phyloP scores from a whole-genome alignment of 2,329 filamentous ascomycete genomes.

The Phyllosticta capitalensis region DNA sequence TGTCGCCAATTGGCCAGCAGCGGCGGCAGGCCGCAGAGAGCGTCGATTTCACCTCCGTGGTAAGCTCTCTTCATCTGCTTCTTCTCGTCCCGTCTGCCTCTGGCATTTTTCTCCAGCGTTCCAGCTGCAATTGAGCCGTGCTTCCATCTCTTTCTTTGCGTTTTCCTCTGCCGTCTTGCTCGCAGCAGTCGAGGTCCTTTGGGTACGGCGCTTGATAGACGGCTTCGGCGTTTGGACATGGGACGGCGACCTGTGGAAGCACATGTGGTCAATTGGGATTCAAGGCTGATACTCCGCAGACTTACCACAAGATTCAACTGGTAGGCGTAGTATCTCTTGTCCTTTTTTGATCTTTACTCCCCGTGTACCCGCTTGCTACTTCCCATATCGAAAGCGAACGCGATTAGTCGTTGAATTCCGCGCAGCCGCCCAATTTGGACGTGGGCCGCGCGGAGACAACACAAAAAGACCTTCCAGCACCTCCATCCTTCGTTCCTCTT shows the following conservation, averaged over 20 bases:
- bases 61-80: constrained; percentile 26
- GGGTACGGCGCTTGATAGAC: not conserved
- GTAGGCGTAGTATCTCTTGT: constrained; percentile 42
- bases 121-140: not conserved
- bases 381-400: not conserved
- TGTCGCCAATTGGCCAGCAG: constrained; percentile 50
- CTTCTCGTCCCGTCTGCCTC: not conserved
- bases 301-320: constrained; percentile 65
- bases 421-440: not conserved
- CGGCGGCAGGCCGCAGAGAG: constrained; percentile 45
- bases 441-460: not conserved
- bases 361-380: not conserved
- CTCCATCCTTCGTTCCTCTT: not conserved
- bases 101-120: not conserved
- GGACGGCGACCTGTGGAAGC: not conserved
- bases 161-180: not conserved
- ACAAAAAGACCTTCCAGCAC: not conserved
- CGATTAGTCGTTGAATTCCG: not conserved
- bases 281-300: constrained; percentile 33
- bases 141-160: not conserved
- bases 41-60: constrained; percentile 44
- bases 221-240: not conserved
- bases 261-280: not conserved
- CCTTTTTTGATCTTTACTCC: constrained; percentile 16
- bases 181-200: not conserved